These are phyloP conservation scores for Reticulomyxa filosa DNA, from an alignment of 78 protist species.

Conservation along the genomic window DNA sequence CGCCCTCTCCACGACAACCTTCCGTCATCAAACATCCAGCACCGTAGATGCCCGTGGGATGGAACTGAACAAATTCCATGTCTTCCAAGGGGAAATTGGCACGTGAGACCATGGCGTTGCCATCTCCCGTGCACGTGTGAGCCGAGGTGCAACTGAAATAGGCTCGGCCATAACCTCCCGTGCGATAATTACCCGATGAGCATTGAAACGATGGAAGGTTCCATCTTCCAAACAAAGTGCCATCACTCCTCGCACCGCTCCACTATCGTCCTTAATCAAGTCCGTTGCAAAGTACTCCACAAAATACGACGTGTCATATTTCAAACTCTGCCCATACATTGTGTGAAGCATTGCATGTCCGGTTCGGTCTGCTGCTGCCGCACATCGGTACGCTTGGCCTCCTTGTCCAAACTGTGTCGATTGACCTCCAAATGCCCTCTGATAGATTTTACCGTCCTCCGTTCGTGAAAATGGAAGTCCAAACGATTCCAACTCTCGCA, in stretches of 20 bases:
- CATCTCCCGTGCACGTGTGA: constrained; percentile 98
- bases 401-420: constrained; percentile 20
- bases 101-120: constrained; percentile 84
- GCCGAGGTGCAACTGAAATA: constrained; percentile 82
- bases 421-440: constrained; percentile 74
- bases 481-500: constrained; percentile 79
- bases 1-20: constrained; percentile 98
- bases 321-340: constrained; percentile 67
- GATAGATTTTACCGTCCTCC: constrained; percentile 73
- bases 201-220: constrained; percentile 9
- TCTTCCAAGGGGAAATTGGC: constrained; percentile 61
- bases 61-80: constrained; percentile 95
- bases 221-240: constrained; percentile 20
- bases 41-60: constrained; percentile 97
- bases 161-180: constrained; percentile 60
- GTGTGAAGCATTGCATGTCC: constrained; percentile 97
- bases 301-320: constrained; percentile 48
- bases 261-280: constrained; percentile 67
- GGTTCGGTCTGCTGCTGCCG: constrained; percentile 96
- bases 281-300: constrained; percentile 91
- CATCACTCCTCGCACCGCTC: constrained; percentile 12
- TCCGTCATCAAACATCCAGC: constrained; percentile 96
- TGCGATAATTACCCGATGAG: constrained; percentile 9
- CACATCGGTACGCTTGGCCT: constrained; percentile 72
- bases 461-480: constrained; percentile 95